A percentile compares a stretch with the other conserved stretches of the same genome.
Conservation (phyloP, 495 filamentous ascomycete genomes). For the Talaromyces thailandensis region DNA sequence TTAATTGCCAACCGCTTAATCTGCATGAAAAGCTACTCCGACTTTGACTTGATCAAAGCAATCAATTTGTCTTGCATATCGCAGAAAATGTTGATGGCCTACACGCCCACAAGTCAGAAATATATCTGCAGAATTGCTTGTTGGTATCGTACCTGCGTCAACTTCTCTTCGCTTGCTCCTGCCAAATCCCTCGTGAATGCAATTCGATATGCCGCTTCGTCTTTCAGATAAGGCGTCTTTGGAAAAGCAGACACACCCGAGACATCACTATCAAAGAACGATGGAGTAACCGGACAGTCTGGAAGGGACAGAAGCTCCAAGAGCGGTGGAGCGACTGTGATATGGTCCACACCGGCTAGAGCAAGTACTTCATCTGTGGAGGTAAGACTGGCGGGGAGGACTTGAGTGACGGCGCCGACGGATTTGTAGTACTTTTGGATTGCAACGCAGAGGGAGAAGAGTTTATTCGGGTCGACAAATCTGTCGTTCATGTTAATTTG, state of each 20-base stretch:
- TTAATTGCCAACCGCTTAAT: background rate
- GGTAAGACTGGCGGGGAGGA: conserved; percentile 49
- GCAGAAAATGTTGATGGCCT: conserved; percentile 53
- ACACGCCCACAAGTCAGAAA: background rate
- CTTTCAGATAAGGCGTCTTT: conserved; percentile 23
- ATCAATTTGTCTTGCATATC: conserved; percentile 49
- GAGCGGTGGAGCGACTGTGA: conserved; percentile 47
- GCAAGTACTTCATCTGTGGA: conserved; percentile 46
- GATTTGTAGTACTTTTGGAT: conserved; percentile 46
- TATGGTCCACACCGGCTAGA: conserved; percentile 47
- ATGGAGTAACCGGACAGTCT: conserved; percentile 17
- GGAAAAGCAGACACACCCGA: conserved; percentile 6
- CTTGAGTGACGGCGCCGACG: conserved; percentile 32
- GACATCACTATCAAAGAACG: conserved; percentile 24
- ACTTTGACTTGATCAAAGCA: conserved; percentile 23
- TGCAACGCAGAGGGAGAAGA: conserved; percentile 38
- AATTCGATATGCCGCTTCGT: conserved; percentile 36
- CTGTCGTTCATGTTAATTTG: conserved; percentile 8
- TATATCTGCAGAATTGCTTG: background rate
- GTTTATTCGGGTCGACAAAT: conserved; percentile 28
- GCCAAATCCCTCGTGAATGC: conserved; percentile 39
- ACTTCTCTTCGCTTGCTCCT: conserved; percentile 42
- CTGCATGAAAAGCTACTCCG: background rate
- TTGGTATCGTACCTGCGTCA: conserved; percentile 32
- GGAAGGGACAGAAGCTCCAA: conserved; percentile 36